Evolutionary conservation across 768 basidiomycete species (phyloP).

Genomic region (Lentinula raphanica): DNA sequence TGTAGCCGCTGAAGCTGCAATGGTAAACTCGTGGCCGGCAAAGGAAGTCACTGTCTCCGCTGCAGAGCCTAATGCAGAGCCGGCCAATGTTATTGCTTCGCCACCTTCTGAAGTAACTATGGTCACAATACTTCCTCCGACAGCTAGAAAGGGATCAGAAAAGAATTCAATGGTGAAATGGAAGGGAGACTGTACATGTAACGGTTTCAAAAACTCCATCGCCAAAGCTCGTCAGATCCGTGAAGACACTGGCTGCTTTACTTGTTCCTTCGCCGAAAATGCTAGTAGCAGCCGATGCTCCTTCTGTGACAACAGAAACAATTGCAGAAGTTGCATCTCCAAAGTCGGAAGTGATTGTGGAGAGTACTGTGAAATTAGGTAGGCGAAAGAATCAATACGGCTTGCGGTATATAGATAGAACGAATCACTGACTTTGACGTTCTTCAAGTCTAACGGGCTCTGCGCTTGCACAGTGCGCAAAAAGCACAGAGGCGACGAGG

Average conservation of each 20-base stretch:
- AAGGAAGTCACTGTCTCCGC: constrained; percentile 41
- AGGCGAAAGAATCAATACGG: neutral
- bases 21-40: constrained; percentile 50
- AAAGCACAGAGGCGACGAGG: constrained; percentile 26
- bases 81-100: constrained; percentile 53
- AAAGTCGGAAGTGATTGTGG: constrained; percentile 8
- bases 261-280: constrained; percentile 2
- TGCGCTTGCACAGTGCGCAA: constrained; percentile 26
- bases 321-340: constrained; percentile 11
- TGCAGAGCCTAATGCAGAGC: constrained; percentile 35
- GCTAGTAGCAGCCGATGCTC: constrained; percentile 15
- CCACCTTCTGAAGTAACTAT: constrained; percentile 57
- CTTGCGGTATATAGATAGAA: neutral
- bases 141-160: constrained; percentile 30
- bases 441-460: constrained; percentile 27
- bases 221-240: constrained; percentile 19
- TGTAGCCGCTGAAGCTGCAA: constrained; percentile 32
- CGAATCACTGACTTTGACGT: constrained; percentile 36
- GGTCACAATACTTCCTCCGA: constrained; percentile 47
- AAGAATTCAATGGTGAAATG: constrained; percentile 5
- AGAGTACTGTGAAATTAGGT: neutral
- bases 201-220: constrained; percentile 31
- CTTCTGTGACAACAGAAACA: constrained; percentile 12
- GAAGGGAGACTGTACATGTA: constrained; percentile 31
- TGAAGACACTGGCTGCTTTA: constrained; percentile 10